Base-by-base conservation (phyloP, 2,329 filamentous ascomycete species). In the Colletotrichum lini region DNA sequence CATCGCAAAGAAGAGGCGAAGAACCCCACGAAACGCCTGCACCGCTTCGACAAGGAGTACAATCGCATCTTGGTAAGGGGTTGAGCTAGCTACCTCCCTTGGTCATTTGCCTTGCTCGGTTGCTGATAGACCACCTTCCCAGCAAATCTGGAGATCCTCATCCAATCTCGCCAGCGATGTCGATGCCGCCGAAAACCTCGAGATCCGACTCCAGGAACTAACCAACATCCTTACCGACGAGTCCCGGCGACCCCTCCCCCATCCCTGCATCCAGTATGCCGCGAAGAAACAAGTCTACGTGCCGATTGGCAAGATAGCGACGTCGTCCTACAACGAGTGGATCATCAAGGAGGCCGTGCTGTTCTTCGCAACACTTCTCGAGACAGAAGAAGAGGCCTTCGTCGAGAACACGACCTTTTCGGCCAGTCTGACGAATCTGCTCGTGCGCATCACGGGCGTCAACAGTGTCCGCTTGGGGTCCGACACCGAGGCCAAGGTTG, bases 321-420 rank as follows among this genome's bases (percentile, higher is more conserved):
- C 94, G 2, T 92, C 92, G 0, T 95, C 93, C 42, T 92, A 94
- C 80, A 93, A 97, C 80, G 93, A 97, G 77, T 92, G 90, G 78
- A 92, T 98, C 78, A 92, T 98, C 75, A 91, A 92, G 74, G 93
- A 96, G 78, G 93, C 94, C 35, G 93, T 98, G 47, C 86, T 92
- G 50, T 91, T 98, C 79, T 98, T 98, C 81, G 94, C 94, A 68
- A 95, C 94, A 18, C 88, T 99, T 73, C 94, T 98, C 77, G 96
- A 99, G 82, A 96, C 95, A 80, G 96, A 98, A 81, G 95, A 98
- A 82, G 96, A 98, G 79, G 94, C 95, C 45, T 97, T 98, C 78
- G 90, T 98, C 58, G 94, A 97, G 78, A 97, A 93, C 78, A 89
- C 92, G 42, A 88, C 90, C 65, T 99, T 99, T 80, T 94, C 96